Base-by-base conservation (phyloP, 352 stramenopile genomes). In the Paralagenidium karlingii region DNA sequence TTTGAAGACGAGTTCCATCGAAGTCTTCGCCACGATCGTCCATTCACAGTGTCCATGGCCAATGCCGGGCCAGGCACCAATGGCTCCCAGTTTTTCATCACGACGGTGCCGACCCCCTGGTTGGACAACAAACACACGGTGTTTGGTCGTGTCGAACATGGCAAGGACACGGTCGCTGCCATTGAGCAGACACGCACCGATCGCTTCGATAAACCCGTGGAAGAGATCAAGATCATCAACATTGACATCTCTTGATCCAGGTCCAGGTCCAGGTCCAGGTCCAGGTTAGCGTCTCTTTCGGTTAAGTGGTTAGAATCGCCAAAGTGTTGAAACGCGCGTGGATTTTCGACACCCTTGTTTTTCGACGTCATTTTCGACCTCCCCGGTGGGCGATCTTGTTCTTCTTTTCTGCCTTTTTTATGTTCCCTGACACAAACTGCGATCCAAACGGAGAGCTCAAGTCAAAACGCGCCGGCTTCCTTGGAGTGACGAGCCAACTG, bases 1-100 rank as follows among this genome's bases (percentile, higher is more conserved):
- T 99, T 99, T 53, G 92, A 98, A 53, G 96, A 99, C 71, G 96
- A 99, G 59, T 98, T 99, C 64, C 78, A 97, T 44, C 80, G 86
- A 28, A 92, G 61, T 49, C 60, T 97, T 46, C 65, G 83, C 33
- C 94, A 98, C 57, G 94, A 99, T 68, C 79, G 94, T 4, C 83
- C 94, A 13, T 98, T 98, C 60, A 98, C 94, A n/a, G 77, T 99
- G 13, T 97, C 71, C 19, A 99, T 99, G 96, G 96, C 95, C 5
- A 99, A 99, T 69, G 68, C 69, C 36, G 71, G 78, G 0, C 78
- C 76, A 8, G 55, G 58, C 4, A 92, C 76, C 11, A 92, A 91
- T 46, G 80, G 74, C 45, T 86, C 73, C 18, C 84, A 97, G 53
- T 98, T 99, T 57, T 99, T 99, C 74, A 97, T 99, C 45, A 99